Evolutionary conservation across 129 eudicot species (phyloP).

Genomic region (Saussurea involucrata): DNA sequence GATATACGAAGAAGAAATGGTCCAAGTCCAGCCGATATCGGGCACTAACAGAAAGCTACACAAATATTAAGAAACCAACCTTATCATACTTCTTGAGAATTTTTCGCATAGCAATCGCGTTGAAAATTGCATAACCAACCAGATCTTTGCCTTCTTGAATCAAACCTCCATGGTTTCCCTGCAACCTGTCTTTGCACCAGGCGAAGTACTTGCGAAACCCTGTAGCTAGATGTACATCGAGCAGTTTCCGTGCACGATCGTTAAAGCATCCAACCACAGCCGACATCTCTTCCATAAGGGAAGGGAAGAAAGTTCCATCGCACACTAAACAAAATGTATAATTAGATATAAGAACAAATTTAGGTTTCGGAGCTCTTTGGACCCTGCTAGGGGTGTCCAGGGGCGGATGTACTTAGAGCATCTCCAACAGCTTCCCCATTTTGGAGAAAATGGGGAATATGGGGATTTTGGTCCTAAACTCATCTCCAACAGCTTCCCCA

Average conservation of each 20-base stretch:
- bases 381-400: too few relatives aligned
- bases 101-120: conserved; percentile 85
- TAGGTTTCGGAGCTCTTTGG: too few relatives aligned
- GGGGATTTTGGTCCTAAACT: too few relatives aligned
- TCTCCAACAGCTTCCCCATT: too few relatives aligned
- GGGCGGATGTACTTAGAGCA: too few relatives aligned
- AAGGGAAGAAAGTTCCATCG: conserved; percentile 88
- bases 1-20: not conserved
- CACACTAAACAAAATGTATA: conserved; percentile 50
- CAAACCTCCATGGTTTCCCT: conserved; percentile 50
- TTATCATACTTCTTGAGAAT: conserved; percentile 92
- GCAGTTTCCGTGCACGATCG: conserved; percentile 66
- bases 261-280: conserved; percentile 82
- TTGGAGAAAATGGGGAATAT: too few relatives aligned
- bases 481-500: too few relatives aligned
- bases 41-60: not conserved
- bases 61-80: conserved; percentile 37
- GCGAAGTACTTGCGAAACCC: conserved; percentile 63
- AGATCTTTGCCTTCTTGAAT: conserved; percentile 80
- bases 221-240: conserved; percentile 72
- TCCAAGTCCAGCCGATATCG: not conserved
- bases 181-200: conserved; percentile 59
- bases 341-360: not conserved
- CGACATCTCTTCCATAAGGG: conserved; percentile 78
- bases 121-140: conserved; percentile 72